Conservation (phyloP, 1,284 basidiomycete genomes). For the Heterobasidion irregulare region DNA sequence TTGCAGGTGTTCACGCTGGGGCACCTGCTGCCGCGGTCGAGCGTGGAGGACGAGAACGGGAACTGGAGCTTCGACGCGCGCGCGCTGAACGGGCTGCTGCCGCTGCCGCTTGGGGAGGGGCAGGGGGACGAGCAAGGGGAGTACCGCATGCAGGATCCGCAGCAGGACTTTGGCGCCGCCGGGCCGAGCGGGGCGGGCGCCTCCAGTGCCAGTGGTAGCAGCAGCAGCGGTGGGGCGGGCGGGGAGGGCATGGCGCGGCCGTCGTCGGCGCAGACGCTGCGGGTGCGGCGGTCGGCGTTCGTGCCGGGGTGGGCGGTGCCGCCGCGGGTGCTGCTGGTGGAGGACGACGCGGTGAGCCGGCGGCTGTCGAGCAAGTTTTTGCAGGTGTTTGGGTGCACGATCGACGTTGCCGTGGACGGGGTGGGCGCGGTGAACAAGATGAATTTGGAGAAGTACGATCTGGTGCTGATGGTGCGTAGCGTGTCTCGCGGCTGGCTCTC, state of each 20-base stretch:
- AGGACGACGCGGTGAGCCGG: conserved; percentile 90
- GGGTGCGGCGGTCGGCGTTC: conserved; percentile 68
- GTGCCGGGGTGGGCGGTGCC: conserved; percentile 87
- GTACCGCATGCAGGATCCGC: conserved; percentile 15
- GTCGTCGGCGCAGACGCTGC: conserved; percentile 36
- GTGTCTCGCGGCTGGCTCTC: conserved; percentile 18
- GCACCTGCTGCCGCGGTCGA: conserved; percentile 59
- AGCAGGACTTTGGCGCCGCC: conserved; percentile 6
- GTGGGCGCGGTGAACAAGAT: conserved; percentile 94
- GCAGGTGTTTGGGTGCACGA: conserved; percentile 92
- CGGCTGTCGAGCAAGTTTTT: conserved; percentile 88
- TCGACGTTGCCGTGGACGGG: conserved; percentile 91
- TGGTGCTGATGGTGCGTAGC: conserved; percentile 82
- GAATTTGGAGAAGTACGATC: conserved; percentile 91
- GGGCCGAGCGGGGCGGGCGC: not conserved
- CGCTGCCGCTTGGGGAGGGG: conserved; percentile 15
- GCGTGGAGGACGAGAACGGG: conserved; percentile 42
- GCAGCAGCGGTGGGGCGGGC: conserved; percentile 1
- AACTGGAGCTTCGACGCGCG: conserved; percentile 48
- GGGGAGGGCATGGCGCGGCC: conserved; percentile 10
- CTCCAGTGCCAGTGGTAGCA: not conserved
- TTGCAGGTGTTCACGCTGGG: conserved; percentile 79
- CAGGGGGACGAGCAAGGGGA: conserved; percentile 21
- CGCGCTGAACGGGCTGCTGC: conserved; percentile 14
- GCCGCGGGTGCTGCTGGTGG: conserved; percentile 84